These are phyloP conservation scores for Astragalus membranaceus DNA, from an alignment of 306 rosid genomes.

Conservation along the genomic window DNA sequence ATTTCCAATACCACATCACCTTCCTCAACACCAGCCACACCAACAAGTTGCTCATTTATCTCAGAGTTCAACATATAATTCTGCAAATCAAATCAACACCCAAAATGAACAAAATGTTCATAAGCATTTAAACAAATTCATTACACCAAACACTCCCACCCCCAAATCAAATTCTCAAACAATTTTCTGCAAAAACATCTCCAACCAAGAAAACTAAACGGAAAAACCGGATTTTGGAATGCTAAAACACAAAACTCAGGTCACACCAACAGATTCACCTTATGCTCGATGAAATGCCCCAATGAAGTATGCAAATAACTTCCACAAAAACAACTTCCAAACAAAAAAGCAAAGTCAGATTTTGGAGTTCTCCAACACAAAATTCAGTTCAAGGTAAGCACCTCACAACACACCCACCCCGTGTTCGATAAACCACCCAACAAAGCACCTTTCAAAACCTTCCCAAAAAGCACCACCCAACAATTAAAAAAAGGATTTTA, in stretches of 20 bases:
- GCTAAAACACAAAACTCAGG: background rate
- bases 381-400: background rate
- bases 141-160: background rate
- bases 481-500: background rate
- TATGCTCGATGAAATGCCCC: background rate
- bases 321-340: background rate
- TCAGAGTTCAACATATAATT: slow-evolving; percentile 84
- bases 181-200: background rate
- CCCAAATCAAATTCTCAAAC: background rate
- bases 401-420: background rate
- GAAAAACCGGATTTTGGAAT: background rate
- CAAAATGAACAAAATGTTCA: background rate
- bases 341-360: background rate
- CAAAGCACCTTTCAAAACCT: background rate
- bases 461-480: background rate
- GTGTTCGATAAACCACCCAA: slow-evolving; percentile 26
- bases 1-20: slow-evolving; percentile 81
- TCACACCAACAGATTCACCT: background rate
- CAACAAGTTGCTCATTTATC: slow-evolving; percentile 63
- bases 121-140: background rate
- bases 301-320: background rate
- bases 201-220: background rate
- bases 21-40: slow-evolving; percentile 51
- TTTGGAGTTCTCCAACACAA: background rate
- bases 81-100: slow-evolving; percentile 41